Conservation (phyloP, 441 rosid genomes). For the Mallotus repandus region DNA sequence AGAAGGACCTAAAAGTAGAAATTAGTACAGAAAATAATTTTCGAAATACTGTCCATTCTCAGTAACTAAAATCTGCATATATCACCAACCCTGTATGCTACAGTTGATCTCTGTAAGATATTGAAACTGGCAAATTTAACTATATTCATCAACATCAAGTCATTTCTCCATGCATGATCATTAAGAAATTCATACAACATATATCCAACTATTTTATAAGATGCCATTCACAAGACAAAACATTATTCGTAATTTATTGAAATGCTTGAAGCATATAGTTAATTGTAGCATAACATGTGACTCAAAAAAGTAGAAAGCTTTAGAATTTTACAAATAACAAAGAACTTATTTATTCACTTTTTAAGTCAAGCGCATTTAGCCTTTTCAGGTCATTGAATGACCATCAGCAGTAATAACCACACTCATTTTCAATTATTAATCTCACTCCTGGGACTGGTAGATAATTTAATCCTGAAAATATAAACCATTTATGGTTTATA, state of each 20-base stretch:
- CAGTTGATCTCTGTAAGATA: background rate
- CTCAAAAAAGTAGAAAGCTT: background rate
- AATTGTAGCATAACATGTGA: background rate
- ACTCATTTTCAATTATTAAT: background rate
- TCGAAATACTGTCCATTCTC: background rate
- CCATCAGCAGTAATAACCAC: background rate
- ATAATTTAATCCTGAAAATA: background rate
- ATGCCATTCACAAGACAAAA: background rate
- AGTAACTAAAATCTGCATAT: background rate
- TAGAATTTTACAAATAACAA: background rate
- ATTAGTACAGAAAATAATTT: background rate
- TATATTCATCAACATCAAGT: background rate
- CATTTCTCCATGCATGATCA: too few relatives aligned
- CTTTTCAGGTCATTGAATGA: background rate
- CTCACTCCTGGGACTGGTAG: background rate
- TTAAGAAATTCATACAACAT: slow-evolving; percentile 9
- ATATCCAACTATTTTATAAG: background rate
- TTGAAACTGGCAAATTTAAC: background rate
- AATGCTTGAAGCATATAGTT: background rate
- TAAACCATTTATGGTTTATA: background rate
- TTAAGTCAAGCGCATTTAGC: background rate
- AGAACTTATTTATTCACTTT: background rate
- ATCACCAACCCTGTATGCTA: background rate
- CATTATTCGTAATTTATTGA: background rate
- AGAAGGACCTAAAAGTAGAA: slow-evolving; percentile 15